phyloP scores from a whole-genome alignment of 768 basidiomycete species.

The Russula vinacea region DNA sequence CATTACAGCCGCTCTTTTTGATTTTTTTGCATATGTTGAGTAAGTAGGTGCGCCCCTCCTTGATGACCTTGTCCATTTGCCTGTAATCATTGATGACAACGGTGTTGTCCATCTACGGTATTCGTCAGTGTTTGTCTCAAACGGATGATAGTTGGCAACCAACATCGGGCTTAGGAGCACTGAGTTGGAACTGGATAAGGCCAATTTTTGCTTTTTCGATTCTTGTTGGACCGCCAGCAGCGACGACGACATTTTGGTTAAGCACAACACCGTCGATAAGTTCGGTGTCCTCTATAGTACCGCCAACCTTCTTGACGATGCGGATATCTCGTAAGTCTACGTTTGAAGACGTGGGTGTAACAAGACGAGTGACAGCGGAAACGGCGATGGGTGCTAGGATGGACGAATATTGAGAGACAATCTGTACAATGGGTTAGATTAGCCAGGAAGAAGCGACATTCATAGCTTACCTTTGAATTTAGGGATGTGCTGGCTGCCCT shows the following conservation, averaged over 20 bases:
- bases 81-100: conserved; percentile 99
- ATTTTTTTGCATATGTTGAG: conserved; percentile 99
- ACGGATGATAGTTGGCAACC: conserved; percentile 34
- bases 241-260: conserved; percentile 86
- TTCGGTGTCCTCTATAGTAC: conserved; percentile 98
- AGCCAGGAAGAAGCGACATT: conserved; percentile 5
- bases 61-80: conserved; percentile 99
- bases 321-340: conserved; percentile 96
- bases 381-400: conserved; percentile 99
- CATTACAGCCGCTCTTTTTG: conserved; percentile 99
- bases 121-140: conserved; percentile 23
- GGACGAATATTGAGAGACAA: conserved; percentile 98
- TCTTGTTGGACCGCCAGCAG: conserved; percentile 89
- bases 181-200: conserved; percentile 96
- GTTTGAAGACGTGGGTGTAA: conserved; percentile 84
- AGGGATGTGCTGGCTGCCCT: conserved; percentile 93
- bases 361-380: conserved; percentile 88
- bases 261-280: conserved; percentile 96
- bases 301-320: conserved; percentile 96
- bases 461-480: conserved; percentile 78
- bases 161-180: conserved; percentile 96
- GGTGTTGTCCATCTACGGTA: conserved; percentile 93
- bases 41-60: conserved; percentile 97
- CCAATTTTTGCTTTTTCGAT: conserved; percentile 99
- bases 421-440: conserved; percentile 46